Percentiles rank a stretch among this genome's conserved stretches.
These are phyloP conservation scores for Calonectria pteridis DNA, from an alignment of 2,329 filamentous ascomycete species.

Conservation along the genomic window DNA sequence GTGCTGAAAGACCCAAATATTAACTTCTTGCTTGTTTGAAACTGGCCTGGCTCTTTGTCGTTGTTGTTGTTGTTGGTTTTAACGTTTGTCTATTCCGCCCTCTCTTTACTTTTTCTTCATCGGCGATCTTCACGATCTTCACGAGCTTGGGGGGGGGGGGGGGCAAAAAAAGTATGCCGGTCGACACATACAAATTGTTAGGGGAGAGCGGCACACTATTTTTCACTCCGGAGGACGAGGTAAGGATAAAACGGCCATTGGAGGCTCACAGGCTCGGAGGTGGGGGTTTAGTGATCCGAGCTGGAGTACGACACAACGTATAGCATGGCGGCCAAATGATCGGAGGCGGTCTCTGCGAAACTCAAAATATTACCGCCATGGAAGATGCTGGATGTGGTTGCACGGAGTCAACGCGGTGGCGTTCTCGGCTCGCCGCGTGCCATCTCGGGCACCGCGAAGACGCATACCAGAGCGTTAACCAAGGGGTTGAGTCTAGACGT, in stretches of 20 bases:
- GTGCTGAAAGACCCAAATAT: constrained; percentile 55
- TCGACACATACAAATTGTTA: too few relatives aligned
- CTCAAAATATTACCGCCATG: not conserved
- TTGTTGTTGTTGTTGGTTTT: not conserved
- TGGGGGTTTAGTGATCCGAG: not conserved
- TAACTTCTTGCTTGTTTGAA: constrained; percentile 58
- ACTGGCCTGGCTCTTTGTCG: not conserved
- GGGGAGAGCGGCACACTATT: too few relatives aligned
- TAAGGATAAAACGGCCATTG: not conserved
- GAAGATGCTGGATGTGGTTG: not conserved
- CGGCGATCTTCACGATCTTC: not conserved
- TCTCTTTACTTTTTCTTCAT: not conserved
- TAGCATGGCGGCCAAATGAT: not conserved
- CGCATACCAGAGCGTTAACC: not conserved
- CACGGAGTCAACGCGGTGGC: not conserved
- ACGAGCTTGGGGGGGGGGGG: too few relatives aligned
- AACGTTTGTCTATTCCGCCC: not conserved
- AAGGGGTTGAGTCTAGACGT: not conserved
- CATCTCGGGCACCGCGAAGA: not conserved
- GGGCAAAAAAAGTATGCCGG: too few relatives aligned
- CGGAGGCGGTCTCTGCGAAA: not conserved
- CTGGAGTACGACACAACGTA: not conserved
- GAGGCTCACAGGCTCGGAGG: not conserved
- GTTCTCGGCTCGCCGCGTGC: not conserved
- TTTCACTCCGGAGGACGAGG: too few relatives aligned